Conservation (phyloP, 228 moss, liverwort and hornwort species). For the Sphagnum magellanicum region DNA sequence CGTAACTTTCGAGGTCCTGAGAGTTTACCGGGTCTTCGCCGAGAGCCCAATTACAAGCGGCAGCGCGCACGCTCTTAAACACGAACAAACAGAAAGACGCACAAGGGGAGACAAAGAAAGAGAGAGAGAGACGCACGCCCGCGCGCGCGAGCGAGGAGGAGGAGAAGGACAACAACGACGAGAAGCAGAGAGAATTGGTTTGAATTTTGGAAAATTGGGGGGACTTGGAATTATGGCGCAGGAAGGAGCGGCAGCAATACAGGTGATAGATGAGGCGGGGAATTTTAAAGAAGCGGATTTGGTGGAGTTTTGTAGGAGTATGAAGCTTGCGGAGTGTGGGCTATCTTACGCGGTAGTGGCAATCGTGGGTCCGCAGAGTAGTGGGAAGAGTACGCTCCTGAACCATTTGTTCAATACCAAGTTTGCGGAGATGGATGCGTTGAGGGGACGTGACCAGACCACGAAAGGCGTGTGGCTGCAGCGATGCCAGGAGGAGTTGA, state of each 20-base stretch:
- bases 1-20: too few relatives aligned
- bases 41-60: too few relatives aligned
- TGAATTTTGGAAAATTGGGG: too few relatives aligned
- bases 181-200: too few relatives aligned
- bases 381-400: constrained; percentile 91
- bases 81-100: too few relatives aligned
- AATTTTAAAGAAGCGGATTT: constrained; percentile 36
- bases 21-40: too few relatives aligned
- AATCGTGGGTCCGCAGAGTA: constrained; percentile 98
- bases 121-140: too few relatives aligned
- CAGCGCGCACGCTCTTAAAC: too few relatives aligned
- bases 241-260: constrained; percentile 51
- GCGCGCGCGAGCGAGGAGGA: too few relatives aligned
- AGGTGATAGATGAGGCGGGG: constrained; percentile 71
- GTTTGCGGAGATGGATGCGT: constrained; percentile 89
- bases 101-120: too few relatives aligned
- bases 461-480: constrained; percentile 95
- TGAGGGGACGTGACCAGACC: constrained; percentile 76
- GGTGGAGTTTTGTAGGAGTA: constrained; percentile 56
- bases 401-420: constrained; percentile 76
- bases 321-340: constrained; percentile 60
- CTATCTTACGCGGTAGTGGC: constrained; percentile 94
- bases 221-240: constrained; percentile 22
- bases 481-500: constrained; percentile 20
- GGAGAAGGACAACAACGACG: too few relatives aligned